Evolutionary conservation across 768 basidiomycete genomes (phyloP), one percentile per base, ranked within the genome.

Genomic region (Leccinum truebloodii): DNA sequence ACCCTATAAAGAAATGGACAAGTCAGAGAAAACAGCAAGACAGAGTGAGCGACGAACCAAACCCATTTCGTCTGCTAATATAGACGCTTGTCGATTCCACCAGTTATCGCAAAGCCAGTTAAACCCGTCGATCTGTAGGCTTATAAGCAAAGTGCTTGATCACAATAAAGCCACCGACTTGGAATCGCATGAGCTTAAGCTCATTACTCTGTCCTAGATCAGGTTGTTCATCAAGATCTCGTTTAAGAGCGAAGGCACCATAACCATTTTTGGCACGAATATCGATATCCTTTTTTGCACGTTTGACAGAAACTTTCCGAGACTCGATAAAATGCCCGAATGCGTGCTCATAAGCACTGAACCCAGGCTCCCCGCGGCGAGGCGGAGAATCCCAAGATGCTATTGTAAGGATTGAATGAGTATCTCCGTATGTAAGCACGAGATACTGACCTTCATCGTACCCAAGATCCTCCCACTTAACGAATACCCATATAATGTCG

Each of bases 31-130:
- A 69, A 4, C 51, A 14, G 20, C 57, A 44, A 20, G 24, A 28
- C 39, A 4, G 10, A 35, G 59, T 24, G 52, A 41, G 46, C 24
- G 28, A 70, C 79, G 55, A 72, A 92, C 94, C 71, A 95, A 76
- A 60, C 95, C 95, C 97, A 99, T 98, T 74, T 98, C 97, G 71
- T 99, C 97, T 3, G 97, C 96, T 22, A 98, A 82, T 63, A 95
- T 95, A 62, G 89, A 93, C 48, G 86, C 85, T 62, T 93, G 93
- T 48, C 79, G 81, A 63, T 83, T 87, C 87, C 89, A 93, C 94
- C 94, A 95, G 63, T 94, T 93, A 64, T 88, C 84, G 64, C 83
- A 87, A 51, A 94, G 78, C 92, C 90, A 93, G 57, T 92, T 91
- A 56, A 92, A 87, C 35, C 90, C 91, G 30, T 90, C 87, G 8